Conservation (phyloP, 2,329 filamentous ascomycete genomes). For the Chaetomium olivaceum region DNA sequence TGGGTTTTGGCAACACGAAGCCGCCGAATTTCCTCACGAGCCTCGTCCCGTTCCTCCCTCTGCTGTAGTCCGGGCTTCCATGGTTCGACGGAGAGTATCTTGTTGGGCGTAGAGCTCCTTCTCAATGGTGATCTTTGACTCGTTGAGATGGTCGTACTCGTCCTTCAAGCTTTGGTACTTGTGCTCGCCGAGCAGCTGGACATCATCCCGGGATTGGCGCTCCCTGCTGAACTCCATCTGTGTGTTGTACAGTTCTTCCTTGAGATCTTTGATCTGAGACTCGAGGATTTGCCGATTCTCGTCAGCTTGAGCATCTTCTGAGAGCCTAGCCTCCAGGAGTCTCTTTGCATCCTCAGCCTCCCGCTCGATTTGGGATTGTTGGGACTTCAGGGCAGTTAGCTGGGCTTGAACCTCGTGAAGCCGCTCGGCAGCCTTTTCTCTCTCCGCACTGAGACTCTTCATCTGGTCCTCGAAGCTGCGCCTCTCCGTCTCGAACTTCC, state of each 20-base stretch:
- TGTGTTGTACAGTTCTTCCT: slow-evolving; percentile 77
- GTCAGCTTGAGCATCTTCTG: slow-evolving; percentile 82
- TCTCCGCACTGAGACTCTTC: slow-evolving; percentile 67
- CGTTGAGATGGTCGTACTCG: slow-evolving; percentile 83
- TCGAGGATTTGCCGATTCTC: slow-evolving; percentile 82
- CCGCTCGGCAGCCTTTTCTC: slow-evolving; percentile 73
- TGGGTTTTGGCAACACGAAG: slow-evolving; percentile 81
- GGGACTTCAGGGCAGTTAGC: slow-evolving; percentile 79
- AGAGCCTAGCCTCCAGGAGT: slow-evolving; percentile 82
- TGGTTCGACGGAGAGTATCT: slow-evolving; percentile 82
- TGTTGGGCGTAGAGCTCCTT: slow-evolving; percentile 97
- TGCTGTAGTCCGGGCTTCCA: slow-evolving; percentile 74
- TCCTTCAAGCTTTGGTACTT: slow-evolving; percentile 80
- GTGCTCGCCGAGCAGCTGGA: slow-evolving; percentile 86
- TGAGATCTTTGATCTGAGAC: slow-evolving; percentile 82
- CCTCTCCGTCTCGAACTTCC: slow-evolving; percentile 78
- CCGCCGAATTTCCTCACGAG: slow-evolving; percentile 79
- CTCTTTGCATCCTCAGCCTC: slow-evolving; percentile 87
- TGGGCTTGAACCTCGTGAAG: slow-evolving; percentile 87
- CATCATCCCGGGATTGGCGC: slow-evolving; percentile 90
- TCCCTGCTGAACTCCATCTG: slow-evolving; percentile 90
- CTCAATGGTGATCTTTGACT: slow-evolving; percentile 95
- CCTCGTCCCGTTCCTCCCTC: slow-evolving; percentile 88
- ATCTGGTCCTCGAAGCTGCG: slow-evolving; percentile 78
- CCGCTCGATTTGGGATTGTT: slow-evolving; percentile 79